phyloP scores from a whole-genome alignment of 2,329 filamentous ascomycete species.

The Simplicillium sp. region DNA sequence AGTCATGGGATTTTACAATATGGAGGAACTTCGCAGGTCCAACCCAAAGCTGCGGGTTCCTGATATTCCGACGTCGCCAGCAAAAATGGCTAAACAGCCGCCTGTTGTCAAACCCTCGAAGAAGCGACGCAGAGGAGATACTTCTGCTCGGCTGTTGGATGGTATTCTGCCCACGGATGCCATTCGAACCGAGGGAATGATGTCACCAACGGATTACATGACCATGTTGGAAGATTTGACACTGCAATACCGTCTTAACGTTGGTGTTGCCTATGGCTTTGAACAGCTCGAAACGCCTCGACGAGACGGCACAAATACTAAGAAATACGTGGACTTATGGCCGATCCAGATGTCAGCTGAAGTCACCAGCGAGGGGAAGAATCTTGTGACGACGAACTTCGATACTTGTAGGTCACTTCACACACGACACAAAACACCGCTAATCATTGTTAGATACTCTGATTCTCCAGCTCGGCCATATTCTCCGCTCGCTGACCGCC shows the following conservation, averaged over 20 bases:
- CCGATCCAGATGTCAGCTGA: slow-evolving; percentile 91
- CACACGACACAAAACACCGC: background rate
- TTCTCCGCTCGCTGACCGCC: slow-evolving; percentile 68
- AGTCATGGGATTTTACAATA: slow-evolving; percentile 69
- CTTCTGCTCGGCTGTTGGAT: slow-evolving; percentile 44
- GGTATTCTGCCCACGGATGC: slow-evolving; percentile 58
- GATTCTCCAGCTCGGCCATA: slow-evolving; percentile 81
- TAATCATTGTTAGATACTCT: slow-evolving; percentile 46
- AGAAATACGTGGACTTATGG: slow-evolving; percentile 82
- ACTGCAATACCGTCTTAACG: slow-evolving; percentile 69
- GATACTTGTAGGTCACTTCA: slow-evolving; percentile 60
- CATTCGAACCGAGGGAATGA: slow-evolving; percentile 58
- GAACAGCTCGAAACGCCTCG: slow-evolving; percentile 65
- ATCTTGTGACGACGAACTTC: slow-evolving; percentile 76
- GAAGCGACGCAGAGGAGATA: slow-evolving; percentile 39
- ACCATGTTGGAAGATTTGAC: slow-evolving; percentile 77
- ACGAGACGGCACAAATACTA: slow-evolving; percentile 45
- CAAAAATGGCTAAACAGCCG: slow-evolving; percentile 18
- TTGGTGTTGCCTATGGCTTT: slow-evolving; percentile 77
- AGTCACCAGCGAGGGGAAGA: slow-evolving; percentile 56
- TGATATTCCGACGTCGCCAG: slow-evolving; percentile 29
- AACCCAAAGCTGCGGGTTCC: slow-evolving; percentile 47
- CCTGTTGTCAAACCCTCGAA: slow-evolving; percentile 19
- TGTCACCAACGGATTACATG: slow-evolving; percentile 65
- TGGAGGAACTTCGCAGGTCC: slow-evolving; percentile 62